Evolutionary conservation across 1,284 basidiomycete species (phyloP).

Genomic region (Apiotrichum veenhuisii): DNA sequence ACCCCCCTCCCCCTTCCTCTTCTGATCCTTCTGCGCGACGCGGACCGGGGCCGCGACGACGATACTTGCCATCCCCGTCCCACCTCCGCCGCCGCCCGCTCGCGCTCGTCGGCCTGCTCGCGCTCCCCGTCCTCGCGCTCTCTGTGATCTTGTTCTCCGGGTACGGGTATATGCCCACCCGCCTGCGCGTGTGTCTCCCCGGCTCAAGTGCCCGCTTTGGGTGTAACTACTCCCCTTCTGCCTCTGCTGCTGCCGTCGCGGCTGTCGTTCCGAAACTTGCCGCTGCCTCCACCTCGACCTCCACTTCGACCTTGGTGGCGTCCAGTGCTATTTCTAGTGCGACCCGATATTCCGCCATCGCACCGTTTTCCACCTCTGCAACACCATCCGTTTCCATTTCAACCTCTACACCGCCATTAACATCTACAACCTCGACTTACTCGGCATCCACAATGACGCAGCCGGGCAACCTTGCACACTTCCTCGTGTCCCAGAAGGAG

Average conservation of each 20-base stretch:
- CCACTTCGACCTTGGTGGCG: neutral
- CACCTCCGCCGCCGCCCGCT: neutral
- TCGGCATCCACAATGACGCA: neutral
- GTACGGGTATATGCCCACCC: neutral
- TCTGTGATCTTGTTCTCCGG: neutral
- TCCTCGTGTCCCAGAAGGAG: constrained; percentile 51
- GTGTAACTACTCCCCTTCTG: neutral
- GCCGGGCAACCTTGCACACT: constrained; percentile 39
- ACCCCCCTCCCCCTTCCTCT: neutral
- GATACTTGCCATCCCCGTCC: no score
- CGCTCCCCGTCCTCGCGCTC: neutral
- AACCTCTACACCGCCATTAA: constrained; percentile 1
- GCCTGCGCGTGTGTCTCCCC: neutral
- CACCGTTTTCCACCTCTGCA: neutral
- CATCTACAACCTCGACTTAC: neutral
- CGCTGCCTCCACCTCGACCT: neutral
- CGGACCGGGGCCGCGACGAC: no score
- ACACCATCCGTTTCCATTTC: neutral
- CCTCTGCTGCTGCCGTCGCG: neutral
- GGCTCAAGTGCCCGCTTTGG: neutral
- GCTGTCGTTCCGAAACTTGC: neutral
- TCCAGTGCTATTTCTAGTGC: neutral
- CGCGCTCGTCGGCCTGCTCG: neutral
- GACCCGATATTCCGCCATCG: neutral
- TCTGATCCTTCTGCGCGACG: no score